Evolutionary conservation across 257 asterid genomes (phyloP), one percentile per base, ranked within the genome.

Genomic region (Nicotiana tomentosiformis): DNA sequence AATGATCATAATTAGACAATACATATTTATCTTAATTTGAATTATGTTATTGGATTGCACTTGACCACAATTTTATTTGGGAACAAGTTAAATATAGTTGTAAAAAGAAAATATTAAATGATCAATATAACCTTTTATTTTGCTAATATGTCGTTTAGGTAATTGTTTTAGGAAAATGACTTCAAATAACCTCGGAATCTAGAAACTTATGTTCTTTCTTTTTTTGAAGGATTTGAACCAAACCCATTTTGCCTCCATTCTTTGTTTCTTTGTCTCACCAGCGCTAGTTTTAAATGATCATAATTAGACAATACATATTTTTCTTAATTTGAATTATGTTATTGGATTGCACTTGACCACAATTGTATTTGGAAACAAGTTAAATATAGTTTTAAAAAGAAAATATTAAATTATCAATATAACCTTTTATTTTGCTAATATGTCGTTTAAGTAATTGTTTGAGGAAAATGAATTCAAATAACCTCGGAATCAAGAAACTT

Each of bases 261-360:
- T 23, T 23, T 23, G 26, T 23, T 23, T 23, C 26, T 32, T 6
- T 72, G 46, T 37, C 46, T 37, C 46, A 2, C 0, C 46, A 23
- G 12, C 29, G 4, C 12, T 39, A 14, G 20, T 72, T 35, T 58
- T 49, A 20, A 72, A 72, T 72, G 8, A 49, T 23, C 60, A 23
- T 72, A 46, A 72, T 72, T 72, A 43, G 26, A 26, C 62, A 49
- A 74, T 20, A 6, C 14, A 43, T 72, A 3, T 46, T 46, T 43
- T 72, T 72, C 23, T 72, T 72, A 46, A 72, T 72, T 72, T 20
- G 58, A 39, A 70, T 72, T 72, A 72, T 72, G n/a, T 46, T 72
- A 58, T 72, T 72, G 78, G 12, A 46, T 72, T 72, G 1, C 60
- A 23, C 4, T 72, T 46, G 78, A 23, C 78, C 60, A 46, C 60